Conservation (phyloP, 2,329 filamentous ascomycete species). For the Aspergillus glaucus region DNA sequence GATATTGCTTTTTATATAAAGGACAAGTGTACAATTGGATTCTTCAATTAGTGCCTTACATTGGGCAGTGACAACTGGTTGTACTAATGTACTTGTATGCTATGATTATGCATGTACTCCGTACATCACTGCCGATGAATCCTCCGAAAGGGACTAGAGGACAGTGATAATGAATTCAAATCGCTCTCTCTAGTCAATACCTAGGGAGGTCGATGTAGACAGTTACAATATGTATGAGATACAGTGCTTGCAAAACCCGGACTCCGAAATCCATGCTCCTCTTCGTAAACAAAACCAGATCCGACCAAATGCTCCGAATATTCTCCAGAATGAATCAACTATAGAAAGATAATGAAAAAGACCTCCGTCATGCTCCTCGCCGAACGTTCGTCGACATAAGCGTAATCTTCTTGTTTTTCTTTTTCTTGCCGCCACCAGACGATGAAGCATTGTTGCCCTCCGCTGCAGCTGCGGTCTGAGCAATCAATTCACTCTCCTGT, state of each 20-base stretch:
- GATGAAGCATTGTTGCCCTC: conserved; percentile 14
- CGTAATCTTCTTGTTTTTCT: conserved; percentile 63
- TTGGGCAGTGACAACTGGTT: too few relatives aligned
- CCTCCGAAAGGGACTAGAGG: too few relatives aligned
- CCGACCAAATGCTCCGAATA: not conserved
- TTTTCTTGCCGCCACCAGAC: conserved; percentile 44
- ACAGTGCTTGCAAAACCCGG: not conserved
- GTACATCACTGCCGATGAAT: too few relatives aligned
- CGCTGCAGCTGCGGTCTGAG: conserved; percentile 42
- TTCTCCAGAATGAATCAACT: not conserved
- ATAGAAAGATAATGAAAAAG: not conserved
- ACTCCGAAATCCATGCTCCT: not conserved
- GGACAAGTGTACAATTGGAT: too few relatives aligned
- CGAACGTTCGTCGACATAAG: conserved; percentile 61
- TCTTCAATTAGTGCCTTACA: too few relatives aligned
- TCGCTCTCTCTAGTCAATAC: too few relatives aligned
- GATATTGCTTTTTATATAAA: too few relatives aligned
- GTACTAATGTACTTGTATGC: too few relatives aligned
- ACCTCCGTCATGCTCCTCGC: conserved; percentile 45
- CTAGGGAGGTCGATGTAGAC: too few relatives aligned
- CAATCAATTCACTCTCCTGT: conserved; percentile 45
- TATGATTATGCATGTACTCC: too few relatives aligned
- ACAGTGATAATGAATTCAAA: too few relatives aligned
- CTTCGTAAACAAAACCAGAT: not conserved
- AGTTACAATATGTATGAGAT: not conserved